phyloP scores from a whole-genome alignment of 495 filamentous ascomycete genomes.

The Choiromyces venosus region DNA sequence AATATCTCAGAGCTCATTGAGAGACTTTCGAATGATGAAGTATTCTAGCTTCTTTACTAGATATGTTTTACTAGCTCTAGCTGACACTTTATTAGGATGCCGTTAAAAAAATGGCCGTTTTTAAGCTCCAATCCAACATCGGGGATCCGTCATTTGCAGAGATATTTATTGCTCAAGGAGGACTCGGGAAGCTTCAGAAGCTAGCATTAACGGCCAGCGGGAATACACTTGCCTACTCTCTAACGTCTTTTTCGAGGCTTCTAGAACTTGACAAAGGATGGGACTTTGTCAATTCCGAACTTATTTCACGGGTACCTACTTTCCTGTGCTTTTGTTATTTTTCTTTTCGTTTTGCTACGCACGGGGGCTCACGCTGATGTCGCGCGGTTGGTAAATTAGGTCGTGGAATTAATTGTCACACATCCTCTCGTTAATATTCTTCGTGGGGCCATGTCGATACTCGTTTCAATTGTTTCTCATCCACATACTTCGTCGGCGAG shows the following conservation, averaged over 20 bases:
- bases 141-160: constrained; percentile 96
- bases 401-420: constrained; percentile 89
- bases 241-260: constrained; percentile 77
- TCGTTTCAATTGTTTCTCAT: constrained; percentile 86
- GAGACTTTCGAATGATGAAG: constrained; percentile 62
- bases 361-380: constrained; percentile 4
- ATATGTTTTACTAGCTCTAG: constrained; percentile 11
- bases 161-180: constrained; percentile 85
- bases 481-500: constrained; percentile 53
- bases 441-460: constrained; percentile 90
- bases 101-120: constrained; percentile 96
- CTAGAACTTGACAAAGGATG: constrained; percentile 97
- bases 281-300: constrained; percentile 66
- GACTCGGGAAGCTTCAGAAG: constrained; percentile 70
- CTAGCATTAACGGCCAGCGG: constrained; percentile 77
- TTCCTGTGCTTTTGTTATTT: constrained; percentile 7
- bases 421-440: constrained; percentile 97
- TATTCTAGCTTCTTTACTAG: constrained; percentile 25
- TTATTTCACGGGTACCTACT: constrained; percentile 60
- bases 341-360: background rate
- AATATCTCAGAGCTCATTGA: constrained; percentile 63
- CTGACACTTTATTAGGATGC: constrained; percentile 56
- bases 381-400: constrained; percentile 46
- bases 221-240: constrained; percentile 90
- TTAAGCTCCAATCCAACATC: constrained; percentile 90